Base-by-base conservation (phyloP, 176 grass and related monocot species). In the Saccharum officinarum region DNA sequence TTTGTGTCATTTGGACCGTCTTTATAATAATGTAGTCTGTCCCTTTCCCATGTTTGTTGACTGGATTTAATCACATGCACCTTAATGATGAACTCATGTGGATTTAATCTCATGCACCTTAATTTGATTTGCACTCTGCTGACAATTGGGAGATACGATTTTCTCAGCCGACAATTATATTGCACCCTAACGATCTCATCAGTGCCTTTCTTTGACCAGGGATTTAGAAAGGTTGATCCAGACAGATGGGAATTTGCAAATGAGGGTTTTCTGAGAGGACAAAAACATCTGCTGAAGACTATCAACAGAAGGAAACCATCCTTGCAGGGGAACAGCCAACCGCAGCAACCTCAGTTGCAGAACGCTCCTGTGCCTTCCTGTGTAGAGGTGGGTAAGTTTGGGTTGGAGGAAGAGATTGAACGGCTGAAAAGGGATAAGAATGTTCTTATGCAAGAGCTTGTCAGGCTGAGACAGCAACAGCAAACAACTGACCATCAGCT, bases 191-290 rank as follows among this genome's bases (percentile, higher is more conserved):
- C 71, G 6, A 75, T 80, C 60, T 84, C 16, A 44, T 76, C 62
- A 75, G 1, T 68, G 14, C 74, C 77, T 37, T 67, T 31, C 25
- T 67, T 72, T 89, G 36, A 81, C 20, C 91, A 99, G 97, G 97
- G 97, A 71, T 99, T 96, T 79, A 94, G 91, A 84, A 99, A 99
- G 86, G 92, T 99, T 69, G 97, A 99, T 81, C 97, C 97, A 71
- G 97, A 99, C 84, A 89, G 86, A 73, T 99, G 97, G 97, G 97
- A 99, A 76, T 99, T 99, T 88, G 93, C 97, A 69, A 99, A 99
- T 57, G 97, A 99, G 62, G 97, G 97, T 74, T 99, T 99, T 84
- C 63, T 96, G 76, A 88, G 93, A 86, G 93, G 93, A 16, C 93
- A 94, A 31, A 99, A 99, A 77, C 90, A 94, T 86, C 84, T 99